Evolutionary conservation across 495 filamentous ascomycete species (phyloP).

Genomic region (Daldinia bambusicola): DNA sequence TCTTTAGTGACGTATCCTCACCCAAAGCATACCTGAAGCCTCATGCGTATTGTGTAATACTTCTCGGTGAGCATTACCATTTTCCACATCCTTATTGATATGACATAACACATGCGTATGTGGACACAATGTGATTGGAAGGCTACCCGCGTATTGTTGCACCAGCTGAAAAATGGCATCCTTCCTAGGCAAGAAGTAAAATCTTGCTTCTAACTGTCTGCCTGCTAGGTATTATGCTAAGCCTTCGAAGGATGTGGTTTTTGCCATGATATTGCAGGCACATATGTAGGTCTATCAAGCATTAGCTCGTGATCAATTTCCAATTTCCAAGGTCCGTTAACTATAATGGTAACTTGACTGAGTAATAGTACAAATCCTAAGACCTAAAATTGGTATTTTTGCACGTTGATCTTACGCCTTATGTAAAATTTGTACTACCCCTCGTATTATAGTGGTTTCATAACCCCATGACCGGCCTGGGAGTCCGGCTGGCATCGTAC

Average conservation of each 20-base stretch:
- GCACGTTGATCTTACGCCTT: conserved; percentile 6
- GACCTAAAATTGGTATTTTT: neutral
- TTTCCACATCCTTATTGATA: conserved; percentile 9
- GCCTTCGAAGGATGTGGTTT: neutral
- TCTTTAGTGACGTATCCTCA: conserved; percentile 16
- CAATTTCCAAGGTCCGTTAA: neutral
- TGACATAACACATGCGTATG: conserved; percentile 19
- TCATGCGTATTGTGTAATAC: neutral
- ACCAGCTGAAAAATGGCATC: neutral
- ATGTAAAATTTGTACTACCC: neutral
- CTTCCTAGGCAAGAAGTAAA: neutral
- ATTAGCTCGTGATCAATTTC: neutral
- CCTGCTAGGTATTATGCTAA: neutral
- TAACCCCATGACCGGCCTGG: neutral
- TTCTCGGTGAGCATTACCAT: conserved; percentile 10
- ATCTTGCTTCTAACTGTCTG: neutral
- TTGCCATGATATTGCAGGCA: neutral
- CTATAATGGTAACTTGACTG: neutral
- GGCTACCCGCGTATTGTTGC: neutral
- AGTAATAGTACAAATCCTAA: neutral
- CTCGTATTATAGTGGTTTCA: neutral
- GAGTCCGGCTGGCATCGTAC: neutral
- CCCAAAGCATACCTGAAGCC: conserved; percentile 10
- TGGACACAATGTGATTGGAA: conserved; percentile 9
- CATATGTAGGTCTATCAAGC: neutral